Conservation (phyloP, 164 flowering plant species). For the Vitis cinerea region DNA sequence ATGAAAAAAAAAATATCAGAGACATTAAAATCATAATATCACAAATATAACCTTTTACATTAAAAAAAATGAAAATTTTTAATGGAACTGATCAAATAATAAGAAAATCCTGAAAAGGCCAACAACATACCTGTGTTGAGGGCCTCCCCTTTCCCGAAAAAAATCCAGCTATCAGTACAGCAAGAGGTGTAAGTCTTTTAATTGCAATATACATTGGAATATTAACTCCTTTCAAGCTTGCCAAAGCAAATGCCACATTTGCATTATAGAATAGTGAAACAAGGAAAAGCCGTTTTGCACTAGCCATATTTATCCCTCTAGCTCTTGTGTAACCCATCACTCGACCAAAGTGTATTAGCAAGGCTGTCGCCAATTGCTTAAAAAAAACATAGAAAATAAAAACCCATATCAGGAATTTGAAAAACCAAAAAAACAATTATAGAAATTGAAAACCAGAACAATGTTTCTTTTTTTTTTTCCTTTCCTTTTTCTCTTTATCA, state of each 20-base stretch:
- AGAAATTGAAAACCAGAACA: neutral
- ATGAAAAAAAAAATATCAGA: no score
- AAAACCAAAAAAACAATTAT: neutral
- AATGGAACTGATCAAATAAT: no score
- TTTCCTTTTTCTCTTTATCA: neutral
- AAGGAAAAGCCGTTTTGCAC: constrained; percentile 78
- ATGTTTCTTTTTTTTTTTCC: neutral
- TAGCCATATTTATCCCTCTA: constrained; percentile 47
- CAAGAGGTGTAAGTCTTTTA: constrained; percentile 98
- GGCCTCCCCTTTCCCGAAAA: constrained; percentile 87
- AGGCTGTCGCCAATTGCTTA: constrained; percentile 85
- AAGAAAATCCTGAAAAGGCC: neutral
- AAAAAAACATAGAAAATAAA: constrained; percentile 9
- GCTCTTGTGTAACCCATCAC: constrained; percentile 71
- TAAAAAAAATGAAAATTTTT: no score
- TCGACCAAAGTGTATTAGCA: constrained; percentile 82
- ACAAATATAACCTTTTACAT: no score
- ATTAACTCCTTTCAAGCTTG: constrained; percentile 97
- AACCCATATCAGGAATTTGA: constrained; percentile 5
- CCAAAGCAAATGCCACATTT: constrained; percentile 95
- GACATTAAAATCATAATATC: no score
- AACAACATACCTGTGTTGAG: constrained; percentile 66
- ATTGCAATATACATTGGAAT: constrained; percentile 99
- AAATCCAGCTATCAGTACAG: constrained; percentile 86
- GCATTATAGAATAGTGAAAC: constrained; percentile 92